Evolutionary conservation across 2,329 filamentous ascomycete genomes (phyloP), one percentile per base, ranked within the genome.

Genomic region (Exserohilum turcica): DNA sequence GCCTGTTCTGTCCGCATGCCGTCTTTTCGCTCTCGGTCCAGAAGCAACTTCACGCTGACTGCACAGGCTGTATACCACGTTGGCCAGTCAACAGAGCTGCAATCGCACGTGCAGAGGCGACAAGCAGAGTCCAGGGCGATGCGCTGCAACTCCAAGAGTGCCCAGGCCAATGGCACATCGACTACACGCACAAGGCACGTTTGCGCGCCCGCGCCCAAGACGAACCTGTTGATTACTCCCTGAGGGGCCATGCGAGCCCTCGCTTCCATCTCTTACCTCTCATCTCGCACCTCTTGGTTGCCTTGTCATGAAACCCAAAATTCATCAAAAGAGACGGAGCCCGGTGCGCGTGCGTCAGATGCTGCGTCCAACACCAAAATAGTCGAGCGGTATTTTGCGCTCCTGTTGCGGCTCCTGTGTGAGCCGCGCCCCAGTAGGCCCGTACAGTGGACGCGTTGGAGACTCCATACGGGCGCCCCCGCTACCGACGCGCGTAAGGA

Each of bases 291-390:
- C 9, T 32, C n/a, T 10, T n/a, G 13, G 13, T 6, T 15, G 12
- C 27, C 7, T 12, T 38, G n/a, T 32, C n/a, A 10, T 10, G 24
- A 27, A 39, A 35, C 15, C 19, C 5, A 8, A 13, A 16, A 7
- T 10, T 24, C 13, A 43, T 27, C 12, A 48, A 54, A 24, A 57
- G 54, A 57, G 54, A 50, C 36, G 51, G 51, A 38, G 7, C 12
- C 3, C 13, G 29, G 24, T 8, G 28, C 35, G 15, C 15, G 3
- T 37, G 18, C 13, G 24, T 37, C 15, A 39, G 13, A 29, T 29
- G 12, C 37, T 24, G 15, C 8, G 28, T n/a, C 29, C 32, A 45
- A 37, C 46, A 50, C 32, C 45, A 54, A 38, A 15, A 38, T 28
- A n/a, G 16, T 12, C 12, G 9, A 37, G 10, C 21, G 39, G 5